A percentile compares a stretch with the other conserved stretches of the same genome.
Evolutionary conservation across 2,329 filamentous ascomycete genomes (phyloP).

Genomic region (Colletotrichum euphorbiae): DNA sequence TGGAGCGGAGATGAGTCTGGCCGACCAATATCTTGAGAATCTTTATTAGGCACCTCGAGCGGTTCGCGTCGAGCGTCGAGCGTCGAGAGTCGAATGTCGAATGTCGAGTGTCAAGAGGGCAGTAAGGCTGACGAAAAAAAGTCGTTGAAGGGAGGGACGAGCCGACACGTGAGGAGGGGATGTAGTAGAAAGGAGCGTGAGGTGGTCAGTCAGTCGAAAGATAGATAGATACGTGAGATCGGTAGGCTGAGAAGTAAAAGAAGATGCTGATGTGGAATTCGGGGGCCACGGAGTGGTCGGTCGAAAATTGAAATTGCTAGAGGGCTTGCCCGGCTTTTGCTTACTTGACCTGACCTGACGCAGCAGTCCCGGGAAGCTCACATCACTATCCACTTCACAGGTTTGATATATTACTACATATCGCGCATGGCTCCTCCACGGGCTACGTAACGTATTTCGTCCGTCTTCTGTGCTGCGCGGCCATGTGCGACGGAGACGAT

Average conservation of each 20-base stretch:
- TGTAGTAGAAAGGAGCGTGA: slow-evolving; percentile 8
- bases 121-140: background rate
- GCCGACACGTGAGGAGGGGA: slow-evolving; percentile 6
- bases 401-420: slow-evolving; percentile 24
- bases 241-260: slow-evolving; percentile 9
- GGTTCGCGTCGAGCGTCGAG: background rate
- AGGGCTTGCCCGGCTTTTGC: slow-evolving; percentile 12
- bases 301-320: background rate
- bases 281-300: slow-evolving; percentile 21
- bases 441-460: slow-evolving; percentile 19
- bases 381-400: background rate
- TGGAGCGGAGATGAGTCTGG: slow-evolving; percentile 6
- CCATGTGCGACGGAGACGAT: slow-evolving; percentile 7
- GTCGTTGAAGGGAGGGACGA: background rate
- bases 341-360: slow-evolving; percentile 8
- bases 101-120: too few species aligned
- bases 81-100: background rate
- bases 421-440: slow-evolving; percentile 29
- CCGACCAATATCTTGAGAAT: slow-evolving; percentile 1
- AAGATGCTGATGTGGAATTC: slow-evolving; percentile 30
- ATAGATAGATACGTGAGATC: background rate
- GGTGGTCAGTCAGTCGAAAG: background rate
- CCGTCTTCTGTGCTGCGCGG: background rate
- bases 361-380: background rate
- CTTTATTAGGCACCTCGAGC: background rate